Conservation (phyloP, 176 grass and related monocot species). For the Zea luxurians region DNA sequence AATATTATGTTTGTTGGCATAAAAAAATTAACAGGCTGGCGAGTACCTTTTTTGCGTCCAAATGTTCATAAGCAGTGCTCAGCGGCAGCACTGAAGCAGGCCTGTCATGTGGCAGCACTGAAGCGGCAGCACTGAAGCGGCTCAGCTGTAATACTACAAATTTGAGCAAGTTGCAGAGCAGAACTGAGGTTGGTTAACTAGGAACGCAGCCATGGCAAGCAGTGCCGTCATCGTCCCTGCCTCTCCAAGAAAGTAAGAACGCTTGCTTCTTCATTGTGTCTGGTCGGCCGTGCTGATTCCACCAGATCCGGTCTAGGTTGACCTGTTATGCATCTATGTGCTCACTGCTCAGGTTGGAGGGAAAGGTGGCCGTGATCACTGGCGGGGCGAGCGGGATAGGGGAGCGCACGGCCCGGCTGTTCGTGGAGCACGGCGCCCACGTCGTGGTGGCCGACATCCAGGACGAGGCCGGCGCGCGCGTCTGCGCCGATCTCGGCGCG, state of each 20-base stretch:
- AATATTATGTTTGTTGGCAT: no score
- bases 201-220: slow-evolving; percentile 19
- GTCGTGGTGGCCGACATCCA: slow-evolving; percentile 2
- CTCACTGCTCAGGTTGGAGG: neutral
- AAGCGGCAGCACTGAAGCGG: no score
- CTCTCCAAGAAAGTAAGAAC: slow-evolving; percentile 24
- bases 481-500: slow-evolving; percentile 29
- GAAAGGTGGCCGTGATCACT: neutral
- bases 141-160: no score
- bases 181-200: neutral
- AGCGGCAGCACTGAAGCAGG: no score
- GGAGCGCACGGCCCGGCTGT: neutral
- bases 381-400: slow-evolving; percentile 8
- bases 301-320: neutral
- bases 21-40: no score
- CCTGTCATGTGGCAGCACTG: no score
- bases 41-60: no score
- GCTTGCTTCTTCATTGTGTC: neutral
- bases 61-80: no score
- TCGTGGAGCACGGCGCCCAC: neutral
- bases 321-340: neutral
- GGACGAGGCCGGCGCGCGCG: neutral
- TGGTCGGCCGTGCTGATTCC: neutral
- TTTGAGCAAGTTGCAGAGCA: neutral
- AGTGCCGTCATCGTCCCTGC: slow-evolving; percentile 1